Percentiles rank a stretch among this genome's conserved stretches.
Evolutionary conservation across 352 stramenopile species (phyloP).

Genomic region (Phytophthora idaei): DNA sequence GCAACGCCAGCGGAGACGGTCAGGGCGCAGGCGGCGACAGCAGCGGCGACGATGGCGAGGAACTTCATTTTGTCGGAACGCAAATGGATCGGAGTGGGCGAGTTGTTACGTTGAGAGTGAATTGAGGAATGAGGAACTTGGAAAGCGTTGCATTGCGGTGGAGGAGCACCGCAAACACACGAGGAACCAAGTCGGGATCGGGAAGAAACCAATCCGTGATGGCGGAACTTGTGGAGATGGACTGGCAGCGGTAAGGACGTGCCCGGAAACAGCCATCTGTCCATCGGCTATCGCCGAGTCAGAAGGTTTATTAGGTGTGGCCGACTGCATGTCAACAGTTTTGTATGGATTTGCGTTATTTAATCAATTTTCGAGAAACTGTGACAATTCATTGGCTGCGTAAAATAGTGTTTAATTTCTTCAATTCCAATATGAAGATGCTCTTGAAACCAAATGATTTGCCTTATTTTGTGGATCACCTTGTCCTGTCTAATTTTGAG

Average conservation of each 20-base stretch:
- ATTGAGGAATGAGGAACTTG: slow-evolving; percentile 23
- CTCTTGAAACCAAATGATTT: neutral
- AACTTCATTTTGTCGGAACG: slow-evolving; percentile 35
- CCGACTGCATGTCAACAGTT: neutral
- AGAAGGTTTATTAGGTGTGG: slow-evolving; percentile 1
- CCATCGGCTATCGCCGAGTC: slow-evolving; percentile 5
- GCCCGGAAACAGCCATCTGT: slow-evolving; percentile 12
- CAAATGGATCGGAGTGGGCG: slow-evolving; percentile 16
- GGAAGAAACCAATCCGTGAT: slow-evolving; percentile 7
- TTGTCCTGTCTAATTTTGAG: neutral
- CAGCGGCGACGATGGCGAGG: slow-evolving; percentile 23
- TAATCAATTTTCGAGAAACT: slow-evolving; percentile 2
- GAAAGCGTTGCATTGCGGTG: slow-evolving; percentile 14
- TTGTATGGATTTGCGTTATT: slow-evolving; percentile 1
- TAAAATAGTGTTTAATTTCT: too few relatives aligned
- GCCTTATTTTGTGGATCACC: neutral
- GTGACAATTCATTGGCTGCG: neutral
- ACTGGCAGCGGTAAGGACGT: slow-evolving; percentile 12
- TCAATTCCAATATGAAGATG: neutral
- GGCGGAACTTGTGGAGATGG: slow-evolving; percentile 17
- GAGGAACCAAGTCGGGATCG: slow-evolving; percentile 20
- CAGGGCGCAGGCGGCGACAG: slow-evolving; percentile 18
- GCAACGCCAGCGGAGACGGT: slow-evolving; percentile 22
- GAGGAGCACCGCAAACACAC: slow-evolving; percentile 4
- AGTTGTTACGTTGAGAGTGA: slow-evolving; percentile 25